Base-by-base conservation (phyloP, 1,284 basidiomycete genomes). In the Cutaneotrichosporon sp. region DNA sequence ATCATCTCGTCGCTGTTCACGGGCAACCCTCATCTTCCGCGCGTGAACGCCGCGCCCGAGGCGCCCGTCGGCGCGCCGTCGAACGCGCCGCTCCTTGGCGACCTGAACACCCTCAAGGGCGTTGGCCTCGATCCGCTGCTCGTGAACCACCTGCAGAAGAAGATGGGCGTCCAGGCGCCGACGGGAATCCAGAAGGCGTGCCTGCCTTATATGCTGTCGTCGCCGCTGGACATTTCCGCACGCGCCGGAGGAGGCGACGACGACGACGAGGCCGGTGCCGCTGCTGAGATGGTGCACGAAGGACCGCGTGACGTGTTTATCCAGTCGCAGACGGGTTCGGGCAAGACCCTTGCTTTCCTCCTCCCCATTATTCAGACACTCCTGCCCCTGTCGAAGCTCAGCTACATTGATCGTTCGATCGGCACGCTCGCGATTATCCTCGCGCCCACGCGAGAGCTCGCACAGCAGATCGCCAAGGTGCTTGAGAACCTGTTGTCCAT, bases 261-360 rank as follows among this genome's bases (percentile, higher is more conserved):
- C 14, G 63, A 63, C 22, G 59, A 58, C 22, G 60, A 58, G 12
- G 55, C 55, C 14, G 55, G 48, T 15, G 38, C 36, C 12, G 26
- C 47, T 0, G 39, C 47, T 8, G 46, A 51, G 15, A 23, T 52
- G 7, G 12, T 34, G 3, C 48, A 46, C 12, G 52, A 55, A 13
- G 52, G 39, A 4, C 51, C 70, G n/a, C 80, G 87, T 52, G 96
- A 98, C 73, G 83, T 90, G 14, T 92, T 98, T 69, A 88, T 99
- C 50, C 93, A 97, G 70, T 90, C 91, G 4, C 94, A 99, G 72
- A 98, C 96, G 0, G 96, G 96, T 55, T 97, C 93, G 0, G 96
- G 96, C 64, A 98, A 98, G 77, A 98, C 94, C 0, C 78, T 98
- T 20, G 84, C 94, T 3, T 99, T 90, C 76, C 82, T 98, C 15